Conservation (phyloP, 2,329 filamentous ascomycete species). For the Trichoderma koningiopsis region DNA sequence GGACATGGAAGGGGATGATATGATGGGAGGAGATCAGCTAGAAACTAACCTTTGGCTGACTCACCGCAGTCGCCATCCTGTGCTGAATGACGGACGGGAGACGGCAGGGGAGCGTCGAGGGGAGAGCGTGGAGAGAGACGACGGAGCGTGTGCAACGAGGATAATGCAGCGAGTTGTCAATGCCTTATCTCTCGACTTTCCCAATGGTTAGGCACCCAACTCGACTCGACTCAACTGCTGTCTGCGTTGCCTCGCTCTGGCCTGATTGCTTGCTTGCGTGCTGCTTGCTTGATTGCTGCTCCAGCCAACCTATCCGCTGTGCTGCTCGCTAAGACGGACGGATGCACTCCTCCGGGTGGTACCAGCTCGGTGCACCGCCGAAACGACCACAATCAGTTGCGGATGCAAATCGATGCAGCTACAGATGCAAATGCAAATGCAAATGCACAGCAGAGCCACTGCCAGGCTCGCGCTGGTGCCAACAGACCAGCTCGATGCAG, state of each 20-base stretch:
- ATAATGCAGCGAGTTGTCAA: too few species aligned
- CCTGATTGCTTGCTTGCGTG: neutral
- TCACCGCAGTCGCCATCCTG: constrained; percentile 44
- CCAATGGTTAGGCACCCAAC: neutral
- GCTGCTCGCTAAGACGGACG: neutral
- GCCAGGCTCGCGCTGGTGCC: constrained; percentile 20
- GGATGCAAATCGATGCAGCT: constrained; percentile 1
- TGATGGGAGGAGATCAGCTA: constrained; percentile 7
- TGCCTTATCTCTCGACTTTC: neutral
- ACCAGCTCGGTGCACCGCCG: neutral
- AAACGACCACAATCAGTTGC: neutral
- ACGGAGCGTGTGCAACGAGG: neutral
- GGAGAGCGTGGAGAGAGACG: neutral
- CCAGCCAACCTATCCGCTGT: neutral
- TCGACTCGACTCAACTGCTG: neutral
- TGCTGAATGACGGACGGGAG: neutral
- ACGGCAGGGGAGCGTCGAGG: neutral
- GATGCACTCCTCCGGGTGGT: neutral
- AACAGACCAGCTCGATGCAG: constrained; percentile 8
- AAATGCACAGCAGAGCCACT: constrained; percentile 4
- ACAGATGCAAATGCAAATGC: constrained; percentile 6
- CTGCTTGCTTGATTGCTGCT: neutral
- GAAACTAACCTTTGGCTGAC: constrained; percentile 30
- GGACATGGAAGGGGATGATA: neutral
- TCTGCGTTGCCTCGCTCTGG: neutral